phyloP scores from a whole-genome alignment of 192 early-diverging fungal species.

The Backusella mclennaniae region DNA sequence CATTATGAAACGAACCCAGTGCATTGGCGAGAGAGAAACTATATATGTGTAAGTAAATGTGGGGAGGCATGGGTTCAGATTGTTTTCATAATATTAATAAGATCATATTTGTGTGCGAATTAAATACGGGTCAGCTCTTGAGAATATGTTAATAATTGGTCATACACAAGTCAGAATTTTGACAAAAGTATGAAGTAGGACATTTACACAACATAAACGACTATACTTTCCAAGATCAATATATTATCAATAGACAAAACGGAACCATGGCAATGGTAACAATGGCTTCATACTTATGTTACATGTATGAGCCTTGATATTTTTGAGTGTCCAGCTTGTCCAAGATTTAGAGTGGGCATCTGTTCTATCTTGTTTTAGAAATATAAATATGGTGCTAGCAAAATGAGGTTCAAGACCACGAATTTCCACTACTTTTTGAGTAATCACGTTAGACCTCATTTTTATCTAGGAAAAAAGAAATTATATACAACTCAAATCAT shows the following conservation, averaged over 20 bases:
- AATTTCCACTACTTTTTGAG: background rate
- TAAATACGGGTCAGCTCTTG: background rate
- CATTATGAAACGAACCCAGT: background rate
- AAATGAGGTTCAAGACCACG: background rate
- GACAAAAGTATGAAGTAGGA: too few relatives aligned
- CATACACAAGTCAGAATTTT: too few relatives aligned
- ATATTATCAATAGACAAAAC: too few relatives aligned
- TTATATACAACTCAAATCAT: background rate
- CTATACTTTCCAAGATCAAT: too few relatives aligned
- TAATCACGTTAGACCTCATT: background rate
- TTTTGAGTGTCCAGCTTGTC: background rate
- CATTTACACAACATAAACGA: too few relatives aligned
- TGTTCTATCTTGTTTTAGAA: background rate
- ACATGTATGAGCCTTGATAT: background rate
- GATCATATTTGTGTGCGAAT: background rate
- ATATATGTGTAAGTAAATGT: too few relatives aligned
- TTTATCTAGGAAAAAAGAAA: background rate
- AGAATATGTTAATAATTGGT: background rate
- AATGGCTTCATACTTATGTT: background rate
- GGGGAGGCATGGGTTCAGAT: background rate
- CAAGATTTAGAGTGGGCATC: background rate
- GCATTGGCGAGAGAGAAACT: background rate
- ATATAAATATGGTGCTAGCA: background rate
- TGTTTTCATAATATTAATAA: background rate
- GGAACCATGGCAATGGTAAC: too few relatives aligned